Evolutionary conservation across 2,329 filamentous ascomycete species (phyloP), one percentile per base, ranked within the genome.

Genomic region (Aotearoamyces nothofagi): DNA sequence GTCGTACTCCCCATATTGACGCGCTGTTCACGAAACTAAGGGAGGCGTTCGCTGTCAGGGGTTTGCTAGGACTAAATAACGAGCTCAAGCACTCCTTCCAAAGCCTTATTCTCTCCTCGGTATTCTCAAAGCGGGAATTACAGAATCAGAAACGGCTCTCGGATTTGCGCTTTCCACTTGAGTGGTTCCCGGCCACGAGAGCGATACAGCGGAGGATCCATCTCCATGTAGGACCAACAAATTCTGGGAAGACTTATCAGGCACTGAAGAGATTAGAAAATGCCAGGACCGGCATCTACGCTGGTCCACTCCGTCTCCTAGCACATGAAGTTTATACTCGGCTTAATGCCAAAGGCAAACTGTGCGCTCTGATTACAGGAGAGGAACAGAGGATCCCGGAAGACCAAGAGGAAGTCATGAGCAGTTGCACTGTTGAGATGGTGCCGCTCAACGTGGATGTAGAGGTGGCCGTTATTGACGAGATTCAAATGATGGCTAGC

Each of bases 171-270:
- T 84, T 74, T 51, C 90, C 90, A 0, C 67, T 76, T 30, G 90
- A 98, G 51, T 96, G 87, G 87, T 96, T 78, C 47, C 83, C 87
- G 1, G 73, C 69, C 4, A 90, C 90, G 2, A 69, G 92, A 33
- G 64, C 70, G 25, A 61, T 90, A 42, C 80, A 86, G 45, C 67
- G 90, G 24, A 87, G 72, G 0, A 67, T 98, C 22, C 83, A 96
- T 56, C 60, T 98, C 12, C 90, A 98, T 44, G 84, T 98, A 27
- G 90, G 90, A 0, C 90, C 90, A 2, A 98, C 90, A 2, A 98
- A 98, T 52, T 96, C 90, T 1, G 90, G 90, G 33, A 98, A 98
- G 61, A 98, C 92, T 0, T 98, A 96, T 49, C 78, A 84, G 48
- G 92, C 90, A 1, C 57, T 98, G 38, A 77, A 92, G 54, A 73